phyloP scores from a whole-genome alignment of 2,329 filamentous ascomycete genomes.

The Setomelanomma holmii region DNA sequence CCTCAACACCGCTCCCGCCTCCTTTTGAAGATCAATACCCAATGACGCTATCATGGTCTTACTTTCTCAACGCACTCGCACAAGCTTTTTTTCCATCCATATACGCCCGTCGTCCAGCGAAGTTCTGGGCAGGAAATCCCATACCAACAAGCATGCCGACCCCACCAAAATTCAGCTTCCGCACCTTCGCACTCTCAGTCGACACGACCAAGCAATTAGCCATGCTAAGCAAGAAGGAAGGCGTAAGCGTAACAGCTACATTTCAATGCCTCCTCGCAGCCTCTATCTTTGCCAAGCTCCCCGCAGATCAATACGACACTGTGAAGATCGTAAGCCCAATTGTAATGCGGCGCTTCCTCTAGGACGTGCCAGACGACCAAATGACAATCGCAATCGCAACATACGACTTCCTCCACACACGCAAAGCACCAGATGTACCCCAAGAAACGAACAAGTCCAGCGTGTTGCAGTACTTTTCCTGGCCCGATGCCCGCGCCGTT shows the following conservation, averaged over 20 bases:
- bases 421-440: neutral
- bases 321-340: slow-evolving; percentile 47
- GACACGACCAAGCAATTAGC: slow-evolving; percentile 38
- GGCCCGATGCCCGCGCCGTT: slow-evolving; percentile 24
- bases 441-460: neutral
- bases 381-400: slow-evolving; percentile 33
- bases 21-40: slow-evolving; percentile 52
- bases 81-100: slow-evolving; percentile 41
- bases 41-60: slow-evolving; percentile 47
- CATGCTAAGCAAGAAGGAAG: slow-evolving; percentile 44
- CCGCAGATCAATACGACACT: slow-evolving; percentile 36
- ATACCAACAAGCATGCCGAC: slow-evolving; percentile 18
- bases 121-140: slow-evolving; percentile 33
- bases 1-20: slow-evolving; percentile 42
- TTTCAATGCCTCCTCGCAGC: slow-evolving; percentile 51
- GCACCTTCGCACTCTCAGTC: slow-evolving; percentile 43
- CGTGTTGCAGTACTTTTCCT: slow-evolving; percentile 21
- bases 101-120: slow-evolving; percentile 16
- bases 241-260: slow-evolving; percentile 52
- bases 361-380: slow-evolving; percentile 29
- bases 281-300: slow-evolving; percentile 42
- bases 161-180: slow-evolving; percentile 29
- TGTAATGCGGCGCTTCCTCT: slow-evolving; percentile 49
- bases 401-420: slow-evolving; percentile 19
- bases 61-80: slow-evolving; percentile 44